These are phyloP conservation scores for Claviceps maximensis DNA, from an alignment of 2,329 filamentous ascomycete genomes.

Conservation along the genomic window DNA sequence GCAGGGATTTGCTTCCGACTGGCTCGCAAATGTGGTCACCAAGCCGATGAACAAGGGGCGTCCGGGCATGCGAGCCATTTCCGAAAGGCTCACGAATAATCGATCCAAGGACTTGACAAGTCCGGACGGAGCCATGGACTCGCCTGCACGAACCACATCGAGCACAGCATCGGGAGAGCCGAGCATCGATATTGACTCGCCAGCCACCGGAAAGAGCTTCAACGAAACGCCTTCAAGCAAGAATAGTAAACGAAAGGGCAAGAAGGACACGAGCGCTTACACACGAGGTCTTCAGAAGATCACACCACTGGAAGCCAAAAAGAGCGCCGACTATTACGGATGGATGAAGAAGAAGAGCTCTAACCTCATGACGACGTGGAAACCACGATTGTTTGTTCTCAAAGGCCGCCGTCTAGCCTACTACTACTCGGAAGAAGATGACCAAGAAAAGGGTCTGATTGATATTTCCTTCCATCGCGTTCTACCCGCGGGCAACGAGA, in stretches of 20 bases:
- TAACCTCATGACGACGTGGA: constrained; percentile 95
- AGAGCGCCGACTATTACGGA: constrained; percentile 80
- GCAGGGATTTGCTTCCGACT: constrained; percentile 36
- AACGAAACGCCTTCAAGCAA: constrained; percentile 35
- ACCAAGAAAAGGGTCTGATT: constrained; percentile 87
- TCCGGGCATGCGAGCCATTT: constrained; percentile 70
- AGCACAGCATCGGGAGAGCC: constrained; percentile 50
- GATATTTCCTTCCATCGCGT: constrained; percentile 97
- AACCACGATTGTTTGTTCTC: constrained; percentile 87
- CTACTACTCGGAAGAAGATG: constrained; percentile 89
- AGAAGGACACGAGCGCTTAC: constrained; percentile 93
- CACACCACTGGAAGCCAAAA: constrained; percentile 68
- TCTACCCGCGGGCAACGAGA: constrained; percentile 84
- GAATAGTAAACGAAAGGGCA: constrained; percentile 55
- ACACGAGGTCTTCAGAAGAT: constrained; percentile 74
- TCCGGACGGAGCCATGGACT: constrained; percentile 42
- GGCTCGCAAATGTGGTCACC: constrained; percentile 38
- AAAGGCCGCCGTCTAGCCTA: constrained; percentile 85
- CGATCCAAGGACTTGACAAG: constrained; percentile 38
- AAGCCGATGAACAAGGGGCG: constrained; percentile 37
- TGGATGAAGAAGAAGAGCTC: constrained; percentile 99
- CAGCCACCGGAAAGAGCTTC: constrained; percentile 47
- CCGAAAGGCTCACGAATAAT: constrained; percentile 54
- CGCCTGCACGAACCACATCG: constrained; percentile 65
- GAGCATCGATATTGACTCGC: constrained; percentile 70